Percentiles rank a stretch among this genome's conserved stretches.
Conservation (phyloP, 1,139 yeast species). For the Candida neerlandica region DNA sequence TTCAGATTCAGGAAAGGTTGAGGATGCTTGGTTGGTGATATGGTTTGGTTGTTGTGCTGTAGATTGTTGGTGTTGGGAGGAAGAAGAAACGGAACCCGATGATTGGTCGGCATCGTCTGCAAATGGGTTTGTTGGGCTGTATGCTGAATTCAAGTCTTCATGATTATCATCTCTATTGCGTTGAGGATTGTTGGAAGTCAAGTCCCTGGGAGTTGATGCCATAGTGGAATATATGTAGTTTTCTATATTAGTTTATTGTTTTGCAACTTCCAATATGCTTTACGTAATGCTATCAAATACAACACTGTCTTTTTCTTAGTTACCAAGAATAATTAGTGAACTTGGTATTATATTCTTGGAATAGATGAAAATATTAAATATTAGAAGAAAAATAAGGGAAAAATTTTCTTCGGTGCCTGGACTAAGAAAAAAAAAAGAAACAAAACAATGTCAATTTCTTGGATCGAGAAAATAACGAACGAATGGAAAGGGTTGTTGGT, state of each 20-base stretch:
- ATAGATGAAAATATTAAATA: no score
- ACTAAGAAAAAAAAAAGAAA: background rate
- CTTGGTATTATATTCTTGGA: no score
- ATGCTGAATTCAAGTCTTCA: constrained; percentile 18
- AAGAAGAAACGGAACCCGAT: constrained; percentile 20
- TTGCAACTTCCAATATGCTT: background rate
- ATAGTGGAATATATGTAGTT: constrained; percentile 3
- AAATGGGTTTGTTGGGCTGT: constrained; percentile 27
- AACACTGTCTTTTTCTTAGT: background rate
- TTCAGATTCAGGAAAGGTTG: constrained; percentile 7
- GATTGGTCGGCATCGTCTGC: constrained; percentile 21
- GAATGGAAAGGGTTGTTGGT: background rate
- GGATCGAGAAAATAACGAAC: background rate
- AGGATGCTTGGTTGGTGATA: background rate
- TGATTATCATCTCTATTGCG: constrained; percentile 20
- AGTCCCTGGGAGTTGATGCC: constrained; percentile 31
- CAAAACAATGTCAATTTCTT: background rate
- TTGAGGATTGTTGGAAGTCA: constrained; percentile 33
- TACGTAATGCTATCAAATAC: background rate
- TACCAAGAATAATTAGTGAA: background rate
- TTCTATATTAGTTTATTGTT: background rate
- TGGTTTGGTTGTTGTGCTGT: constrained; percentile 1
- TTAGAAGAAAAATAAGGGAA: background rate
- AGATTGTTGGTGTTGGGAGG: constrained; percentile 9
- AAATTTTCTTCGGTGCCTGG: constrained; percentile 3